phyloP scores from a whole-genome alignment of 2,329 filamentous ascomycete species.

The Cordyceps farinosa region DNA sequence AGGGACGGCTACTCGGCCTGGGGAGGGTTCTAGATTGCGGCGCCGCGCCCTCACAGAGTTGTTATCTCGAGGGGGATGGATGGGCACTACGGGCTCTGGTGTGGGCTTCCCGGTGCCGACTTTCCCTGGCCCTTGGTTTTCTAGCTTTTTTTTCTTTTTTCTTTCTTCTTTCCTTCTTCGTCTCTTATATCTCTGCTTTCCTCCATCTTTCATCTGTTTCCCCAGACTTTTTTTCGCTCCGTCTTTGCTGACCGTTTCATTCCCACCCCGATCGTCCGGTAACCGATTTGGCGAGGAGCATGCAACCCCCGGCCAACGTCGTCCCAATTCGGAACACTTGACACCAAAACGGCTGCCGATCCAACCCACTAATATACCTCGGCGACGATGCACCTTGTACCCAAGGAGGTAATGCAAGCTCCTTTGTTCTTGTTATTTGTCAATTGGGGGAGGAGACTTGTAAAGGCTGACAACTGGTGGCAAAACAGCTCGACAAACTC shows the following conservation, averaged over 20 bases:
- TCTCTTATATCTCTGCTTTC: background rate
- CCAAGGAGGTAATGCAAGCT: constrained; percentile 40
- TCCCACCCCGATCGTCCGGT: constrained; percentile 6
- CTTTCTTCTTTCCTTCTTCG: background rate
- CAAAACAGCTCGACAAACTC: constrained; percentile 83
- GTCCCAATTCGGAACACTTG: constrained; percentile 13
- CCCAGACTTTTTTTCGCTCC: background rate
- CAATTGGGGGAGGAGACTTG: background rate
- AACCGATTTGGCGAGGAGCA: constrained; percentile 4
- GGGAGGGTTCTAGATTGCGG: constrained; percentile 10
- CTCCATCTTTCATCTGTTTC: background rate
- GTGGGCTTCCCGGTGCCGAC: constrained; percentile 1
- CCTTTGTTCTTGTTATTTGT: background rate
- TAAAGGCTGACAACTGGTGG: background rate
- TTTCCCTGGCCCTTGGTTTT: background rate
- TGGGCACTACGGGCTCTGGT: background rate
- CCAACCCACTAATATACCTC: constrained; percentile 1
- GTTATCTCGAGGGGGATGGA: background rate
- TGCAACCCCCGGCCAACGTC: constrained; percentile 14
- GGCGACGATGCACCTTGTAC: constrained; percentile 44
- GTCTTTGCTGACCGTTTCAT: background rate
- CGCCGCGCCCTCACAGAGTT: background rate
- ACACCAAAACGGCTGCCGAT: constrained; percentile 5
- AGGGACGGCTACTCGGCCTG: constrained; percentile 2
- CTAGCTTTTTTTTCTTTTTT: background rate